Evolutionary conservation across 768 basidiomycete species (phyloP).

Genomic region (Lactarius evosmus): DNA sequence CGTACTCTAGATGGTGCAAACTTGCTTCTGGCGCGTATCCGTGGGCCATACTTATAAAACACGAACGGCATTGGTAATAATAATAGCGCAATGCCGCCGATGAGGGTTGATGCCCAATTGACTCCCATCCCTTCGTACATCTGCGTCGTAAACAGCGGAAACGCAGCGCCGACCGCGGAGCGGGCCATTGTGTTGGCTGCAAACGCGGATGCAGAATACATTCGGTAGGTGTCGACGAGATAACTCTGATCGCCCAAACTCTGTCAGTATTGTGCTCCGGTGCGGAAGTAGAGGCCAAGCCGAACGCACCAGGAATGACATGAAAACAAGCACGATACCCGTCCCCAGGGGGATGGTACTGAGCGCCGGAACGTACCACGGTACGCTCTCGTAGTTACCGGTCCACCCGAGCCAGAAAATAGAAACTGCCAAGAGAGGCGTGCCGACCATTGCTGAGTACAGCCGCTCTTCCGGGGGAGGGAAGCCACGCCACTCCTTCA

Average conservation of each 20-base stretch:
- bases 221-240: constrained; percentile 20
- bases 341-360: constrained; percentile 12
- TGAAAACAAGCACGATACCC: constrained; percentile 7
- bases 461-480: constrained; percentile 17
- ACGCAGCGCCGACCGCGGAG: constrained; percentile 7
- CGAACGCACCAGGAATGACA: constrained; percentile 16
- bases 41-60: constrained; percentile 17
- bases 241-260: constrained; percentile 7
- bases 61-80: constrained; percentile 16
- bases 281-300: neutral
- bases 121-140: constrained; percentile 18
- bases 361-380: constrained; percentile 19
- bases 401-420: constrained; percentile 21
- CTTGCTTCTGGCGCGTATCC: constrained; percentile 11
- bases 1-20: constrained; percentile 19
- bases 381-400: constrained; percentile 12
- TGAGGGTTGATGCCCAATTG: constrained; percentile 21
- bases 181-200: constrained; percentile 18
- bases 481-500: constrained; percentile 18
- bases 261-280: neutral
- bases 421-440: neutral
- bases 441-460: constrained; percentile 5
- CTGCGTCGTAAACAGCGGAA: constrained; percentile 17
- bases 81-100: neutral
- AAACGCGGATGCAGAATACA: constrained; percentile 20